A percentile compares a stretch with the other conserved stretches of the same genome.
Conservation (phyloP, 176 grass and related monocot genomes). For the Panicum miliaceum region DNA sequence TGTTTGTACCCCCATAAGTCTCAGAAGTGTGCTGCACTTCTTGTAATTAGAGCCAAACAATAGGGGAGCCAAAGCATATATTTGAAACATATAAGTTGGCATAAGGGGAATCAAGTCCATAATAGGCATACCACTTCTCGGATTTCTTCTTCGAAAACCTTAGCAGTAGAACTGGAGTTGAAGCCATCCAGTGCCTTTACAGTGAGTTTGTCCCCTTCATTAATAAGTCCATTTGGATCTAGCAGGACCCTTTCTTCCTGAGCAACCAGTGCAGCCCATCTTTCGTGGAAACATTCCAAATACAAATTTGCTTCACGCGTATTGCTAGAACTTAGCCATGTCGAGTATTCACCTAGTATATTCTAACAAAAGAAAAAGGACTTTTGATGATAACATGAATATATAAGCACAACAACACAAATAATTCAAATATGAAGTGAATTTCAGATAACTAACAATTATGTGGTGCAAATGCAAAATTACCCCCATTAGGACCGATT, state of each 20-base stretch:
- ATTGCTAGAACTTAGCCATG: conserved; percentile 82
- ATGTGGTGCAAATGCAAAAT: not conserved
- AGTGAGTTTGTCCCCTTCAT: conserved; percentile 54
- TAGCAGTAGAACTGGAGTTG: conserved; percentile 70
- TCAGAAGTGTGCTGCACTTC: not conserved
- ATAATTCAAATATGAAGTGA: not conserved
- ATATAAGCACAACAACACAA: conserved; percentile 33
- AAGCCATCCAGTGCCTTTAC: conserved; percentile 68
- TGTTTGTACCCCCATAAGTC: not conserved
- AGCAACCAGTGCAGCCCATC: conserved; percentile 57
- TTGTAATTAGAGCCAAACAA: conserved; percentile 6
- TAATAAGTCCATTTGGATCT: conserved; percentile 53
- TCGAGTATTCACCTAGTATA: conserved; percentile 73
- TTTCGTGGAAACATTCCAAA: conserved; percentile 65
- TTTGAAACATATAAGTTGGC: conserved; percentile 29
- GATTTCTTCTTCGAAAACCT: conserved; percentile 91
- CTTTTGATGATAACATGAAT: conserved; percentile 28
- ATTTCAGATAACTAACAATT: not conserved
- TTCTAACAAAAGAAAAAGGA: conserved; percentile 56
- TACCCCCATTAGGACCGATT: not conserved
- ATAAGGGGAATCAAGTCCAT: conserved; percentile 8
- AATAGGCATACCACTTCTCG: conserved; percentile 75
- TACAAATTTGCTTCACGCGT: conserved; percentile 73
- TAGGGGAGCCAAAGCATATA: not conserved
- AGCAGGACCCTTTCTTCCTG: conserved; percentile 43